Evolutionary conservation across 768 basidiomycete species (phyloP).

Genomic region (Infundibulicybe gibba): DNA sequence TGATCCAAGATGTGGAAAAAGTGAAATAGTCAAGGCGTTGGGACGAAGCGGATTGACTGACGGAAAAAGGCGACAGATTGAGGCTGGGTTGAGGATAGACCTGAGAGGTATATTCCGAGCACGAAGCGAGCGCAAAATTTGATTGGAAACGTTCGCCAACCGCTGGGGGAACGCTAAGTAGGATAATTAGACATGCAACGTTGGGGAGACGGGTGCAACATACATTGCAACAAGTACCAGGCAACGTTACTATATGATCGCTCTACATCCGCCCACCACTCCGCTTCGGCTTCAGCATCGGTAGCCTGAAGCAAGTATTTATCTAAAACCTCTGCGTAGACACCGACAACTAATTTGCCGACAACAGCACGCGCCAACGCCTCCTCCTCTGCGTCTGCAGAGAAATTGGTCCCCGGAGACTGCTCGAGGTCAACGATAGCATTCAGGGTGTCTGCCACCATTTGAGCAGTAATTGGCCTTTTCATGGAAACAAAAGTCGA

Average conservation of each 20-base stretch:
- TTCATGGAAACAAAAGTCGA: constrained; percentile 34
- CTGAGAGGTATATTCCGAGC: constrained; percentile 41
- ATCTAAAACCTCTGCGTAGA: constrained; percentile 69
- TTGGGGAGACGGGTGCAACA: constrained; percentile 8
- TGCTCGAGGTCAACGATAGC: constrained; percentile 23
- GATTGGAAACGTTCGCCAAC: constrained; percentile 28
- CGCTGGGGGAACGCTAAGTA: constrained; percentile 43
- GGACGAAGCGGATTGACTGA: constrained; percentile 41
- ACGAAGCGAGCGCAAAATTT: constrained; percentile 38
- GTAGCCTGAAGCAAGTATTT: constrained; percentile 63
- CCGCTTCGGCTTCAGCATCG: constrained; percentile 68
- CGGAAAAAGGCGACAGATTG: constrained; percentile 46
- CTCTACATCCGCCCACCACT: constrained; percentile 81
- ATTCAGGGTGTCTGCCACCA: constrained; percentile 20
- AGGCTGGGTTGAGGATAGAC: constrained; percentile 42
- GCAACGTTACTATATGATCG: constrained; percentile 52
- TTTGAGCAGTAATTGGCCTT: constrained; percentile 17
- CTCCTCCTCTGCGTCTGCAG: constrained; percentile 27
- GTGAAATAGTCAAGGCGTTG: constrained; percentile 46
- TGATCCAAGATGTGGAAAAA: constrained; percentile 57
- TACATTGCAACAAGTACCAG: constrained; percentile 81
- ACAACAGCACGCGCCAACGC: constrained; percentile 41
- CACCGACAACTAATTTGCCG: constrained; percentile 44
- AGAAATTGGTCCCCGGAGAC: constrained; percentile 6
- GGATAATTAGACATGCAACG: constrained; percentile 9